A percentile compares a stretch with the other conserved stretches of the same genome.
phyloP scores from a whole-genome alignment of 768 basidiomycete genomes.

The Russula compacta region DNA sequence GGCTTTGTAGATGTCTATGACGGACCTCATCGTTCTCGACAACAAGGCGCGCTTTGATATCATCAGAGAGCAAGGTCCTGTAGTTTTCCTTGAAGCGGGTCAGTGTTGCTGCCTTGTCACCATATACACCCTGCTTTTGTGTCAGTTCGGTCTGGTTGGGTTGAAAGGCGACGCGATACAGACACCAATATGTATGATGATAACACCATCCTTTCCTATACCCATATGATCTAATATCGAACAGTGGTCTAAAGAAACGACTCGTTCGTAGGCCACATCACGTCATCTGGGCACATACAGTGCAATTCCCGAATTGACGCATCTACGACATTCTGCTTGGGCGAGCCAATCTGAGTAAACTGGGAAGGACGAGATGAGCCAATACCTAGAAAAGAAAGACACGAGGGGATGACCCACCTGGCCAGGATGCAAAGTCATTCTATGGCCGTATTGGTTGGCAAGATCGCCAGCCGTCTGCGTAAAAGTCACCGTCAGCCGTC shows the following conservation, averaged over 20 bases:
- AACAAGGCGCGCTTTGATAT: constrained; percentile 65
- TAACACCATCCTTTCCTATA: constrained; percentile 72
- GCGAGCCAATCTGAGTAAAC: constrained; percentile 75
- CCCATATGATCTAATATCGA: constrained; percentile 85
- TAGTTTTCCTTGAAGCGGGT: constrained; percentile 67
- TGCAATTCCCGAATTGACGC: constrained; percentile 71
- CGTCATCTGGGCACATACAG: constrained; percentile 28
- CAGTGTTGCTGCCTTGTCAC: constrained; percentile 65
- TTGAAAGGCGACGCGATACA: constrained; percentile 19
- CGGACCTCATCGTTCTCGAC: constrained; percentile 91
- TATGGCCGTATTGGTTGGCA: constrained; percentile 41
- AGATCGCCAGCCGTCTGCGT: constrained; percentile 32
- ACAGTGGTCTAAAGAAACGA: constrained; percentile 46
- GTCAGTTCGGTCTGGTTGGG: background rate
- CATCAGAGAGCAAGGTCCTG: constrained; percentile 42
- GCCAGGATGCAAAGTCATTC: constrained; percentile 83
- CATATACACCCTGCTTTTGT: constrained; percentile 55
- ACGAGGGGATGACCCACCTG: constrained; percentile 31
- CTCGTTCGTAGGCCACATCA: background rate
- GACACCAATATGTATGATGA: constrained; percentile 80
- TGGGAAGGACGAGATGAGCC: background rate
- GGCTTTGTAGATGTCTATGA: background rate
- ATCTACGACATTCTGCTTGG: constrained; percentile 61
- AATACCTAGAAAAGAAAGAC: background rate
- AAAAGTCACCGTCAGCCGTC: constrained; percentile 8